Evolutionary conservation across 192 early-diverging fungal species (phyloP), one percentile per base, ranked within the genome.

Genomic region (Obelidium mucronatum): DNA sequence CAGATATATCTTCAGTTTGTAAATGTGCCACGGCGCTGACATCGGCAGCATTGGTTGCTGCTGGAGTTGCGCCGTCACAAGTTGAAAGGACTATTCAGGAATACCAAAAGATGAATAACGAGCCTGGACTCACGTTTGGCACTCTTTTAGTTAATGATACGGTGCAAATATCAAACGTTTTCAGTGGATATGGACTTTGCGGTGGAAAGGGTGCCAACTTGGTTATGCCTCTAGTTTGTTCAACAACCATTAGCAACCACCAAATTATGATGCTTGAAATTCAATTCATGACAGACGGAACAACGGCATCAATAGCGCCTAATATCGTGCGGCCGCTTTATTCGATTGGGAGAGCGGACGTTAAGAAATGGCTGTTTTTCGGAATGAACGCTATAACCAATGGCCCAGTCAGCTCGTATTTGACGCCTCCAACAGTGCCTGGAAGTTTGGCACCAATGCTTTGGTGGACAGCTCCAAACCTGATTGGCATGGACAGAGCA

Each of bases 391-490:
- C 39, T 30, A 26, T 67, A 6, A 36, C 31, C 24, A 26, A 52
- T 30, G 66, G 66, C 28, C 66, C 42, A n/a, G 33, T 30, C 24
- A n/a, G 19, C 37, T 35, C 19, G n/a, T 36, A 35, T 31, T n/a
- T n/a, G 24, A 67, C 40, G 1, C 39, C 58, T 3, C 2, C 55
- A 22, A 74, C 58, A 17, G 44, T 74, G 13, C 73, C 73, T 26
- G 79, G 79, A 17, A 58, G 55, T 24, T 55, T 74, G 24, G 60
- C 55, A 28, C 67, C 79, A 22, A 24, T 77, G 22, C 51, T 80
- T 5, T 80, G 66, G 56, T 76, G 74, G 79, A 67, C 68, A 2
- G 28, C 74, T 8, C 40, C 75, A 39, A 73, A 80, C 48, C 26
- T 76, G 56, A 58, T 62, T 17, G 35, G 54, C 5, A 53, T 80